Evolutionary conservation across 495 filamentous ascomycete genomes (phyloP), one percentile per base, ranked within the genome.

Genomic region (Xylaria acuta): DNA sequence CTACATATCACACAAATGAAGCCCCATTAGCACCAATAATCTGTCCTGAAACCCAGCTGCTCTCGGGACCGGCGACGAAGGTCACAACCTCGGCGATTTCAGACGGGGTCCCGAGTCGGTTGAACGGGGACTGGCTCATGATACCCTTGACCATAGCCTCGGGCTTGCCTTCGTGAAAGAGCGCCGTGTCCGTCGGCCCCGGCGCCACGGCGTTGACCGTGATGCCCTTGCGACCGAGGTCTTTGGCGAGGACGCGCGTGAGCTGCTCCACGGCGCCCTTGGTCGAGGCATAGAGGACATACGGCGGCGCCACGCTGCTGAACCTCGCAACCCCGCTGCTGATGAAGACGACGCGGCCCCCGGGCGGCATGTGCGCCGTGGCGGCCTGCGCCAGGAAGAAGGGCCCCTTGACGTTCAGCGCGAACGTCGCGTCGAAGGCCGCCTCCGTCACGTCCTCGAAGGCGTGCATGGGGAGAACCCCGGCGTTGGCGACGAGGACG

Each of bases 221-320:
- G 74, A 92, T 89, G 0, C 85, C 85, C 63, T 87, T 87, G 5
- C 81, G 75, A 5, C 82, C 90, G 45, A 93, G 84, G 58, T 91
- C 90, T 76, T 92, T 92, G 36, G 88, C 83, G 56, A 92, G 75
- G 18, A 87, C 81, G 12, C 90, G 85, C 2, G 85, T 84, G 82
- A 93, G 88, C 75, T 92, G 90, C 75, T 93, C 89, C 45, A 93
- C 85, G 14, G 91, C 89, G 58, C 90, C 91, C 75, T 93, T 93
- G 64, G 85, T 87, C 0, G 86, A 78, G 22, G 79, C 78, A 75
- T 93, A 93, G 36, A 90, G 80, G 49, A 90, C 82, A 73, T 92
- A 92, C 4, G 78, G 77, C 0, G 90, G 88, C 12, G 81, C 77
- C 3, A 92, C 81, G 5, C 66, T 78, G 1, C 79, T 82, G 16